These are phyloP conservation scores for Sclerospora graminicola DNA, from an alignment of 352 stramenopile species.

Conservation along the genomic window DNA sequence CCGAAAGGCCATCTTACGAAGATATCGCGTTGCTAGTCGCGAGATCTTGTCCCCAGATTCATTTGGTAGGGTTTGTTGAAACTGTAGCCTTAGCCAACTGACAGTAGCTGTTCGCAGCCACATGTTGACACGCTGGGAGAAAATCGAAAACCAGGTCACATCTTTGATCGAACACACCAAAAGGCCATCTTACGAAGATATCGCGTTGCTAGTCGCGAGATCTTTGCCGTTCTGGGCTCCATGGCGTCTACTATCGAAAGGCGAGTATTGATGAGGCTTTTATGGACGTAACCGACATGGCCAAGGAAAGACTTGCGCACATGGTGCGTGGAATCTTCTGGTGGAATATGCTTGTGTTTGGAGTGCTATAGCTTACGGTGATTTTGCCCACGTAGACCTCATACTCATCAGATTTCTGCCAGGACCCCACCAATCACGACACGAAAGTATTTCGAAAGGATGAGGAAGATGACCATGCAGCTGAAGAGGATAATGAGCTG, in stretches of 20 bases:
- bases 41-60: too few species aligned
- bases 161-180: slow-evolving; percentile 67
- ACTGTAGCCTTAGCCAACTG: background rate
- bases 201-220: slow-evolving; percentile 63
- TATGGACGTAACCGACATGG: slow-evolving; percentile 66
- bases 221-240: slow-evolving; percentile 50
- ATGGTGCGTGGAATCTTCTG: slow-evolving; percentile 18
- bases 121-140: slow-evolving; percentile 78
- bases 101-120: slow-evolving; percentile 28
- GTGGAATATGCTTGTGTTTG: background rate
- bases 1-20: slow-evolving; percentile 70
- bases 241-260: slow-evolving; percentile 50
- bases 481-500: slow-evolving; percentile 6
- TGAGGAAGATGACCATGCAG: slow-evolving; percentile 12
- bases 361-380: background rate
- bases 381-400: slow-evolving; percentile 18
- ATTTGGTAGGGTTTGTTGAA: slow-evolving; percentile 24
- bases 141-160: slow-evolving; percentile 47
- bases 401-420: slow-evolving; percentile 54
- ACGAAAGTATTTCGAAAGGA: slow-evolving; percentile 55
- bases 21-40: slow-evolving; percentile 67
- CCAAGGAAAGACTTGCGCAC: slow-evolving; percentile 34
- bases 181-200: slow-evolving; percentile 78
- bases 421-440: slow-evolving; percentile 36
- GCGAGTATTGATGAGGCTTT: slow-evolving; percentile 79